Evolutionary conservation across 768 basidiomycete species (phyloP).

Genomic region (Leccinum disarticulatum): DNA sequence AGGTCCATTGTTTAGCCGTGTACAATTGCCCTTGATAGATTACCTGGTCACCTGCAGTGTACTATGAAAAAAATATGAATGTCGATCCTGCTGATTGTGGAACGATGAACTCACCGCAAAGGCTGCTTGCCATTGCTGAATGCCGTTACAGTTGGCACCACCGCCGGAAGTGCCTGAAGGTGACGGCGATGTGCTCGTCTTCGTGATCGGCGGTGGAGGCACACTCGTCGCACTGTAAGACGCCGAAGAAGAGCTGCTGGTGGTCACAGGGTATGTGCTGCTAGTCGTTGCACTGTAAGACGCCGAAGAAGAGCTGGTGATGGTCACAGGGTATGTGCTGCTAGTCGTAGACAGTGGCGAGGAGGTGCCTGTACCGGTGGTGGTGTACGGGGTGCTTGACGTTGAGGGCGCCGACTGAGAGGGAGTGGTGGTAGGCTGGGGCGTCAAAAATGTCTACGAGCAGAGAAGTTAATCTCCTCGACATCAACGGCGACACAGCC

Average conservation of each 20-base stretch:
- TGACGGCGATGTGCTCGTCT: neutral
- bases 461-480: neutral
- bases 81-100: fast-evolving
- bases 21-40: conserved; percentile 25
- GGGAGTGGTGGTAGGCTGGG: conserved; percentile 5
- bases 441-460: conserved; percentile 10
- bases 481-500: fast-evolving
- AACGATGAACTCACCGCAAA: conserved; percentile 17
- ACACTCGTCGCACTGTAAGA: neutral
- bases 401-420: neutral
- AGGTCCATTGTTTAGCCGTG: conserved; percentile 29
- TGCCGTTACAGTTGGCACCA: conserved; percentile 11
- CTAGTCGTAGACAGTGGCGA: neutral
- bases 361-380: neutral
- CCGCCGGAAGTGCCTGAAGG: neutral
- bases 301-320: neutral
- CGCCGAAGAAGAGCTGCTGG: neutral
- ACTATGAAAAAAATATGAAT: conserved; percentile 20
- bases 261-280: neutral
- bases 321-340: neutral
- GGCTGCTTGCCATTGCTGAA: conserved; percentile 24
- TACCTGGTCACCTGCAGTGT: conserved; percentile 20
- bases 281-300: neutral
- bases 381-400: neutral
- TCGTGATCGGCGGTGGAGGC: neutral